Base-by-base conservation (phyloP, 306 rosid genomes). In the Biancaea sappan region DNA sequence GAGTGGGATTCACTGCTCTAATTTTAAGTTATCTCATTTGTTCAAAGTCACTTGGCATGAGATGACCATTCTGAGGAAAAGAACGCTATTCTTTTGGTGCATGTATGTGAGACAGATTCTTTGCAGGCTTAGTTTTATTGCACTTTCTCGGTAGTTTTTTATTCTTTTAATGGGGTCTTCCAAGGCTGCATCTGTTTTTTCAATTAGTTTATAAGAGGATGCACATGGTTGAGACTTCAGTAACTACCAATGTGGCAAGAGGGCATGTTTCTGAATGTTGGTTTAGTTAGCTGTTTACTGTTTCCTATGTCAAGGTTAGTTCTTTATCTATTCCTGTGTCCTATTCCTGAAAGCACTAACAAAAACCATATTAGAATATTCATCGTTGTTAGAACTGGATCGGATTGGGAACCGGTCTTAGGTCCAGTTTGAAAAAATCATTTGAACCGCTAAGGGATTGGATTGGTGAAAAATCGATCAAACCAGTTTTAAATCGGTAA, bases 221-320 rank as follows among this genome's bases (percentile, higher is more conserved):
- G 77, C 84, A 80, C 87, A 84, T 84, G 82, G 87, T 72, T 77
- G 19, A 76, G 84, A 72, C 74, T 58, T n/a, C n/a, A n/a, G n/a
- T n/a, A 72, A 58, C 77, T 72, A 67, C 72, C 71, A 76, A 76
- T 60, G 73, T 73, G 68, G 19, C 29, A 18, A 35, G 26, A 62
- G 28, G 48, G 47, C 68, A 18, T 19, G 47, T 9, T 61, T 61
- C 28, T 61, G 46, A 61, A 34, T 61, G 26, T 32, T 76, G 82
- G 77, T 72, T 83, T 76, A 76, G 48, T 76, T 76, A 79, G 84
- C 84, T 83, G 84, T 75, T 80, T 75, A 83, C 86, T 83, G 77
- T 83, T 66, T 51, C 70, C 29, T 73, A 32, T 75, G 66, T 40
- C 71, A 68, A 69, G 62, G 56, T n/a, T 79, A 21, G 21, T 66